Conservation (phyloP, 2,329 filamentous ascomycete species). For the Pseudonectria buxi region DNA sequence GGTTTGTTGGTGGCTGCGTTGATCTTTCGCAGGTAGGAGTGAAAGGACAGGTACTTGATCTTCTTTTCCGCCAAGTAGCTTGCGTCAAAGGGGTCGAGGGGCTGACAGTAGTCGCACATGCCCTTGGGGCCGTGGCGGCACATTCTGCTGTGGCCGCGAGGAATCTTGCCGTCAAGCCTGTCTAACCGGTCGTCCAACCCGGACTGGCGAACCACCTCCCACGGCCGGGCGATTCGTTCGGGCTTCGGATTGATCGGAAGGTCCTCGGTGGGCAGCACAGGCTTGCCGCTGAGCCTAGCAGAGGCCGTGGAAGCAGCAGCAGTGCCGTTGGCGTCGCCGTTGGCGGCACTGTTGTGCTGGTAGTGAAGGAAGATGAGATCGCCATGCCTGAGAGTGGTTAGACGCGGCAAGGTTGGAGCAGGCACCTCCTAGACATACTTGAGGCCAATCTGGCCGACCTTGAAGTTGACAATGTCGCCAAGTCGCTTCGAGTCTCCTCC, state of each 20-base stretch:
- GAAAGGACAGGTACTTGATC: conserved; percentile 97
- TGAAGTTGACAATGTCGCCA: conserved; percentile 49
- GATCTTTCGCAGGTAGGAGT: conserved; percentile 88
- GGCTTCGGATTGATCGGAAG: conserved; percentile 66
- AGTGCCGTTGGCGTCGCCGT: conserved; percentile 29
- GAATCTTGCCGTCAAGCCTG: conserved; percentile 83
- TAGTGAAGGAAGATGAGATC: conserved; percentile 87
- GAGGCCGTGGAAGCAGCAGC: conserved; percentile 38
- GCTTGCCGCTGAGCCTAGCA: conserved; percentile 71
- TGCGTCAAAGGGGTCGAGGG: conserved; percentile 86
- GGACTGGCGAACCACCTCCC: conserved; percentile 88
- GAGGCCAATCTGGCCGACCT: conserved; percentile 53
- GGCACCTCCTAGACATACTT: conserved; percentile 37
- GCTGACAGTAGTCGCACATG: conserved; percentile 99
- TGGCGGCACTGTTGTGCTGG: conserved; percentile 45
- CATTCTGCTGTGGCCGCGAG: conserved; percentile 75
- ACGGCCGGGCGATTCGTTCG: conserved; percentile 40
- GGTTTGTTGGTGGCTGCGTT: conserved; percentile 96
- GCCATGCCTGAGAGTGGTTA: conserved; percentile 59
- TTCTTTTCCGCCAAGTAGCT: conserved; percentile 89
- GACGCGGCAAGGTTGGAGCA: conserved; percentile 3
- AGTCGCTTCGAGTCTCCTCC: conserved; percentile 53
- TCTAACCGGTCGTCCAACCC: conserved; percentile 81
- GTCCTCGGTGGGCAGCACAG: conserved; percentile 63
- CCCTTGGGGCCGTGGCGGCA: conserved; percentile 93